phyloP scores from a whole-genome alignment of 768 basidiomycete species.

The Suillus luteus region DNA sequence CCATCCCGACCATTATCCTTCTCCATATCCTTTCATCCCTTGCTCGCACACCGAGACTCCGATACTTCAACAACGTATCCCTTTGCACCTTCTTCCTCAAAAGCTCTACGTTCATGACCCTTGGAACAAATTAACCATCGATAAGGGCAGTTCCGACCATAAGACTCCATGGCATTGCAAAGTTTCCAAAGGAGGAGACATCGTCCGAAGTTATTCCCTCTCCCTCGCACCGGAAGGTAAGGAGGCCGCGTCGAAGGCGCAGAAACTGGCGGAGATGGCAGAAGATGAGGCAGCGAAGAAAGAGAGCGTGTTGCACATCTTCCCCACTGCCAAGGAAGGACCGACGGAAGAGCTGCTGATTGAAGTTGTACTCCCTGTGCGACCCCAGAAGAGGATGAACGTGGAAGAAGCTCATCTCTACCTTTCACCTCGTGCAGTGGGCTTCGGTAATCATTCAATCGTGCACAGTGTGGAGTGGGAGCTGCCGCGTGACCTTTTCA shows the following conservation, averaged over 20 bases:
- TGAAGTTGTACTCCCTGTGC: conserved; percentile 33
- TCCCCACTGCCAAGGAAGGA: conserved; percentile 20
- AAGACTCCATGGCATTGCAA: conserved; percentile 30
- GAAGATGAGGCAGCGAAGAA: conserved; percentile 20
- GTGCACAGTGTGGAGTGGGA: conserved; percentile 55
- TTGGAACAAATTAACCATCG: conserved; percentile 34
- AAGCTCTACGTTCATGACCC: conserved; percentile 48
- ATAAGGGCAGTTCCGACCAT: background rate
- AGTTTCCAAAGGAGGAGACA: conserved; percentile 22
- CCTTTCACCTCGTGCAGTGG: conserved; percentile 42
- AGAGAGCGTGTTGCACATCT: conserved; percentile 25
- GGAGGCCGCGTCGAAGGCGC: background rate
- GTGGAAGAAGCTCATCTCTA: conserved; percentile 52
- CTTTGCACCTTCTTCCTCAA: conserved; percentile 40
- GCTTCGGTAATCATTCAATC: conserved; percentile 53
- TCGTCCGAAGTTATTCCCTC: conserved; percentile 34
- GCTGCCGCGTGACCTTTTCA: conserved; percentile 46
- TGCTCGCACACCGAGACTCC: conserved; percentile 28
- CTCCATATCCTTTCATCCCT: conserved; percentile 43
- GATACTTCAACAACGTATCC: conserved; percentile 36
- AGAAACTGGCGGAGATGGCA: conserved; percentile 12
- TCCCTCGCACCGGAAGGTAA: conserved; percentile 2
- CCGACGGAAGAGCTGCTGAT: conserved; percentile 30
- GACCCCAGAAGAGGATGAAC: conserved; percentile 21
- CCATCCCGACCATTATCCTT: conserved; percentile 38